These are phyloP conservation scores for Neonectria magnoliae DNA, from an alignment of 2,329 filamentous ascomycete genomes.

Conservation along the genomic window DNA sequence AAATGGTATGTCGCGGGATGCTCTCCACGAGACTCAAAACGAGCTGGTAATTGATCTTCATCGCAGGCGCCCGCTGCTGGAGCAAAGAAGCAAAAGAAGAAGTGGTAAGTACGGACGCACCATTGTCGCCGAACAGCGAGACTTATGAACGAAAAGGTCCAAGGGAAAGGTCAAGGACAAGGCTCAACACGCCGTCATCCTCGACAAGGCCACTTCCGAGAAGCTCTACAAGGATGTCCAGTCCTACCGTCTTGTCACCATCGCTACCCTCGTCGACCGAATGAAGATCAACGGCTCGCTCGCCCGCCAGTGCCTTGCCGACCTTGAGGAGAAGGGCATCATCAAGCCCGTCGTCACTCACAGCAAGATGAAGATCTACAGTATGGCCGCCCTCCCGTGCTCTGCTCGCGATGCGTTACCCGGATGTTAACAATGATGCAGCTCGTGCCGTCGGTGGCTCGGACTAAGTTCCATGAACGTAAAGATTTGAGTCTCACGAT, in stretches of 20 bases:
- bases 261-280: constrained; percentile 97
- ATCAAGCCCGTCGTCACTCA: constrained; percentile 98
- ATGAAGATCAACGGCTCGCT: constrained; percentile 99
- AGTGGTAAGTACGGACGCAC: constrained; percentile 50
- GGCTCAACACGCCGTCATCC: constrained; percentile 98
- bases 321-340: constrained; percentile 97
- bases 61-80: constrained; percentile 56
- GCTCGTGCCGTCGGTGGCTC: constrained; percentile 69
- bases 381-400: constrained; percentile 55
- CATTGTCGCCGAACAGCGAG: constrained; percentile 27
- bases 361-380: constrained; percentile 99
- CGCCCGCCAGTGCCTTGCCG: constrained; percentile 86
- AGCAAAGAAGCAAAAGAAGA: constrained; percentile 64
- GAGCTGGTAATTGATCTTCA: constrained; percentile 36
- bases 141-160: constrained; percentile 45
- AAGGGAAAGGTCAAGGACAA: constrained; percentile 96
- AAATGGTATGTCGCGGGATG: constrained; percentile 52
- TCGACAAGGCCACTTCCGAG: constrained; percentile 97
- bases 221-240: constrained; percentile 99
- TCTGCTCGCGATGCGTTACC: constrained; percentile 1
- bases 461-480: constrained; percentile 49
- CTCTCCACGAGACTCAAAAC: constrained; percentile 21
- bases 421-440: constrained; percentile 50
- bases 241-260: constrained; percentile 99
- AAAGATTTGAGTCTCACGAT: constrained; percentile 50